Base-by-base conservation (phyloP, 352 stramenopile genomes). In the Globisporangium canariense region DNA sequence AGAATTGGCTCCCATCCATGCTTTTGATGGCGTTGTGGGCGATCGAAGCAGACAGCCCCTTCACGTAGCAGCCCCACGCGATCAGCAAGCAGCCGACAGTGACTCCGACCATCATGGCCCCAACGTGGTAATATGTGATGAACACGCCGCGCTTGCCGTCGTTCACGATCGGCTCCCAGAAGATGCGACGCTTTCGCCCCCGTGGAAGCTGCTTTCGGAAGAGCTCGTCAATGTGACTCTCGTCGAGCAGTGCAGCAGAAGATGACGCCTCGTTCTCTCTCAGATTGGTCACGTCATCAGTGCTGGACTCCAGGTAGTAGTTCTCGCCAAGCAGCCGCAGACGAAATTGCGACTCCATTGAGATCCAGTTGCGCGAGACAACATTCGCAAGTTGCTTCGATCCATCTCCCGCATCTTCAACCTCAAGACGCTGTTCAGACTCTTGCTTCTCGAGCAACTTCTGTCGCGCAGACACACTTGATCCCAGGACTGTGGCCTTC, bases 41-140 rank as follows among this genome's bases (percentile, higher is more conserved):
- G 34, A 90, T 72, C 7, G 83, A 90, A 38, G 81, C 73, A 28
- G 83, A 90, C 11, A 91, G 58, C 11, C 83, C 83, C 47, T 86
- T 88, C 18, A 89, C 78, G 62, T 93, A 93, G 59, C 79, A 93
- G 0, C 81, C 79, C 79, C 81, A 91, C 11, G 83, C 81, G 51
- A 93, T 75, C 20, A 93, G 57, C 5, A 87, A 65, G 50, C 69
- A 83, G 2, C 68, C 78, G 3, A 83, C 65, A 30, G 79, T 67
- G 38, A 71, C 69, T 25, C 77, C 62, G 10, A 88, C 51, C 34
- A 76, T 66, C 82, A 91, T 88, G 6, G 78, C 79, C 13, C 78
- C 79, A 28, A 86, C 77, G 58, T 91, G 82, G 45, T 86, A 88
- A 54, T 90, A 91, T 20, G 86, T 88, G 66, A 94, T 91, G 61